Percentiles rank a stretch among this genome's conserved stretches.
Evolutionary conservation across 305 asterid genomes (phyloP).

Genomic region (Solanum chacoense): DNA sequence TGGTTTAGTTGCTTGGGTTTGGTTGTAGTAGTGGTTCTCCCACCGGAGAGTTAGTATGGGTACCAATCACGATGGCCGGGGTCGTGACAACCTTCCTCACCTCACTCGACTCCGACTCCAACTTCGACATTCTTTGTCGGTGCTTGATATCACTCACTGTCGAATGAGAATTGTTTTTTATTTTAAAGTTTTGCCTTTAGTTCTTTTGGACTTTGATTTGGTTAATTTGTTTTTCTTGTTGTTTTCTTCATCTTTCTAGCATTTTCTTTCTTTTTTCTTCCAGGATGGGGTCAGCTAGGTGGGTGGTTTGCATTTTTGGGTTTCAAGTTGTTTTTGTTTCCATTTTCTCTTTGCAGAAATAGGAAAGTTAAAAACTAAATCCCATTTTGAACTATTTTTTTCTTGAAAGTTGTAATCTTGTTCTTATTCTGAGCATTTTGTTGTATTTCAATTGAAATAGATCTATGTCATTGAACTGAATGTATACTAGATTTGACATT

Average conservation of each 20-base stretch:
- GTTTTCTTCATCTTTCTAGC: not conserved
- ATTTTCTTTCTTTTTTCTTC: not conserved
- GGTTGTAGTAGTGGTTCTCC: too few species aligned
- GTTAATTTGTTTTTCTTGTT: not conserved
- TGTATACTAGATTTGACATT: not conserved
- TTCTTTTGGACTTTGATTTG: not conserved
- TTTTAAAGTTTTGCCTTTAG: not conserved
- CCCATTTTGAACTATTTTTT: not conserved
- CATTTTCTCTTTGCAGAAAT: not conserved
- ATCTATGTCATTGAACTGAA: not conserved
- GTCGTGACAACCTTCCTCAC: too few species aligned
- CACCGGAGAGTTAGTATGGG: too few species aligned
- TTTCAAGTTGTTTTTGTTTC: not conserved
- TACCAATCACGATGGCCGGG: too few species aligned
- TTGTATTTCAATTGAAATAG: not conserved
- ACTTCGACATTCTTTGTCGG: too few species aligned
- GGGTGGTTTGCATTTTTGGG: not conserved
- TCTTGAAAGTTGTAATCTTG: not conserved
- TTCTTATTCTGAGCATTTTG: not conserved
- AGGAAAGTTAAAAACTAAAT: not conserved
- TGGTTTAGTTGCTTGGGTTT: too few species aligned
- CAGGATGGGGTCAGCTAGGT: not conserved
- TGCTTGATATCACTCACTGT: too few species aligned
- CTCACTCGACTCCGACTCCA: too few species aligned
- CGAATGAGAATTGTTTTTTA: too few species aligned